Percentiles rank a stretch among this genome's conserved stretches.
phyloP scores from a whole-genome alignment of 148 eudicot genomes.

The Nepenthes mirabilis region DNA sequence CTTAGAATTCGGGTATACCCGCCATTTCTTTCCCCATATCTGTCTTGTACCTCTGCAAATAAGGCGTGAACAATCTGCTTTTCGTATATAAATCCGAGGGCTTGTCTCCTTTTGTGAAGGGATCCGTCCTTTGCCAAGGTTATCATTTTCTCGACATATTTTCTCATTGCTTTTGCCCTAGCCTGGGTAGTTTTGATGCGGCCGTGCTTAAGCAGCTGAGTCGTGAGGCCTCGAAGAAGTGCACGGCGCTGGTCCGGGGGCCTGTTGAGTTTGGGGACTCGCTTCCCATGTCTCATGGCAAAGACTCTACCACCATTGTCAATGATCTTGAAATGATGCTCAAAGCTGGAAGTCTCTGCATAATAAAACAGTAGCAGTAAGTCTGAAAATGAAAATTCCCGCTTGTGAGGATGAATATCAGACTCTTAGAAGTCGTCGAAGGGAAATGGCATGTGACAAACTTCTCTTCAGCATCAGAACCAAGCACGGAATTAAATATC shows the following conservation, averaged over 20 bases:
- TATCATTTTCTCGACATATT: constrained; percentile 77
- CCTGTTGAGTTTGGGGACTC: constrained; percentile 70
- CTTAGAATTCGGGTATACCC: constrained; percentile 83
- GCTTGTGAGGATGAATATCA: not conserved
- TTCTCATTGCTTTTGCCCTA: constrained; percentile 73
- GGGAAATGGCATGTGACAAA: too few relatives aligned
- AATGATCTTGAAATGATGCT: constrained; percentile 23
- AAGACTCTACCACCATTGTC: constrained; percentile 47
- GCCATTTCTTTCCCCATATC: constrained; percentile 80
- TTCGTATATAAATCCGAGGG: constrained; percentile 83
- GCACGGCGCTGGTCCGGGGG: constrained; percentile 88
- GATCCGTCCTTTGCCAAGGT: constrained; percentile 88
- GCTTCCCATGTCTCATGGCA: constrained; percentile 82
- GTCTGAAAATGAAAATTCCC: not conserved
- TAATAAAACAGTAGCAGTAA: constrained; percentile 1
- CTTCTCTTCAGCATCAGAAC: too few relatives aligned
- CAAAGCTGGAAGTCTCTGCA: constrained; percentile 40
- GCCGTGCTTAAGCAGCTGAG: constrained; percentile 79
- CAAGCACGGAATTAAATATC: too few relatives aligned
- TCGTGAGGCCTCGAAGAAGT: constrained; percentile 71
- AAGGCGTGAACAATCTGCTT: constrained; percentile 82
- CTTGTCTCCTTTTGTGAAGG: constrained; percentile 87
- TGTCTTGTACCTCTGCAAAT: constrained; percentile 78
- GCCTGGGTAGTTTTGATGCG: constrained; percentile 84
- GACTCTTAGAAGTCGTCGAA: too few relatives aligned